Conservation (phyloP, 805 yeast species). For the Cyberlindnera xishuangbannaensis region DNA sequence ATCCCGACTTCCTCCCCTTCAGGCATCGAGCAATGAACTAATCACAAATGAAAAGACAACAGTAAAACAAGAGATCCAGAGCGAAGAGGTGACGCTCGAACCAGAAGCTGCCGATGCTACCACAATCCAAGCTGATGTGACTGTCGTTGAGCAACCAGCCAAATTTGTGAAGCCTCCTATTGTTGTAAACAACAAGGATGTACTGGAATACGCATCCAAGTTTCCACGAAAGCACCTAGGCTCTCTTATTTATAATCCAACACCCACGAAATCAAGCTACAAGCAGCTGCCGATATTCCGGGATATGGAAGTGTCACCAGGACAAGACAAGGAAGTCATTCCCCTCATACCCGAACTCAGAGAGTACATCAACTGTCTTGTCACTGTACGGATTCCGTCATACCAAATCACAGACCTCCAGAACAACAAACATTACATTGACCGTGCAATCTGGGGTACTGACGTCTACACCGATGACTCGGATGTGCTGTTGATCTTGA, state of each 20-base stretch:
- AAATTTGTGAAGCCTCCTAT: conserved; percentile 21
- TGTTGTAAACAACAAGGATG: conserved; percentile 35
- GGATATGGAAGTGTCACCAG: conserved; percentile 1
- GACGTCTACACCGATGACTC: conserved; percentile 94
- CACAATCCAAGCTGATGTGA: conserved; percentile 7
- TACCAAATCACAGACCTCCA: conserved; percentile 20
- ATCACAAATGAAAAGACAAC: background rate
- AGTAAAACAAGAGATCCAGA: background rate
- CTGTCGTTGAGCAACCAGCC: background rate
- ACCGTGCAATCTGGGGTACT: conserved; percentile 73
- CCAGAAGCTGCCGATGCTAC: background rate
- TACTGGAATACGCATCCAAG: conserved; percentile 31
- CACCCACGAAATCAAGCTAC: conserved; percentile 42
- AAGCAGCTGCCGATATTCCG: conserved; percentile 13
- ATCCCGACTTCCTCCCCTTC: no score
- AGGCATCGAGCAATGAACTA: background rate
- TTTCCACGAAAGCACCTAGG: conserved; percentile 48
- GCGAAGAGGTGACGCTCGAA: background rate
- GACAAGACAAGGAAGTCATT: conserved; percentile 11
- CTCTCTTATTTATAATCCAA: conserved; percentile 49
- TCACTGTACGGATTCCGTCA: conserved; percentile 26
- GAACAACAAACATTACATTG: conserved; percentile 20
- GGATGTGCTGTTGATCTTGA: conserved; percentile 67
- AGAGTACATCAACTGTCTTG: conserved; percentile 36
- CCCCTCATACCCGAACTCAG: conserved; percentile 29